Evolutionary conservation across 2,329 filamentous ascomycete species (phyloP).

Genomic region (Colletotrichum abscissum): DNA sequence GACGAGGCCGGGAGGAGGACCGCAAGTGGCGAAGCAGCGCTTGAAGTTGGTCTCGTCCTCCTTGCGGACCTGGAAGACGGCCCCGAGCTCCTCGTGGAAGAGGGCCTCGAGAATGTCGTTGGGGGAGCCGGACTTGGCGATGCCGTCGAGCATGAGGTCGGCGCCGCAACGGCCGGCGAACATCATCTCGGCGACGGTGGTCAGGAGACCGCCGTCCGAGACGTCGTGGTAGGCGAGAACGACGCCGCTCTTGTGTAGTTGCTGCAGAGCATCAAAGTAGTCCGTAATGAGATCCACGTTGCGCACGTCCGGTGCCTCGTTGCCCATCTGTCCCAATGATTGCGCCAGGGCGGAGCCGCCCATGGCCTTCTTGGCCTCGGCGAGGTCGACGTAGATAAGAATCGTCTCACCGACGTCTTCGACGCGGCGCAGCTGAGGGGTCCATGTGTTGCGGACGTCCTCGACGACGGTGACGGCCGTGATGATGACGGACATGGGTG

Average conservation of each 20-base stretch:
- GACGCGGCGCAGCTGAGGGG: constrained; percentile 82
- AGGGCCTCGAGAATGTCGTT: constrained; percentile 79
- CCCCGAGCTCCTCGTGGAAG: constrained; percentile 97
- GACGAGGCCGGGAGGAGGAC: constrained; percentile 83
- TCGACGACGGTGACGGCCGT: constrained; percentile 90
- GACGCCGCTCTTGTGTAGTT: constrained; percentile 67
- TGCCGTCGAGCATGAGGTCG: constrained; percentile 83
- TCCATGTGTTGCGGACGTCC: constrained; percentile 90
- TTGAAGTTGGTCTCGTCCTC: constrained; percentile 87
- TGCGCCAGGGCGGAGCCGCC: constrained; percentile 94
- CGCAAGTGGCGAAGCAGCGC: constrained; percentile 90
- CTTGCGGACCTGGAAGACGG: constrained; percentile 93
- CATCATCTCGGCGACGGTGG: constrained; percentile 96
- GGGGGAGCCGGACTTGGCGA: constrained; percentile 71
- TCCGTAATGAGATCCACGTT: constrained; percentile 85
- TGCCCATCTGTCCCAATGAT: constrained; percentile 85
- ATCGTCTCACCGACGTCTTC: constrained; percentile 92
- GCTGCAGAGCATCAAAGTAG: constrained; percentile 87
- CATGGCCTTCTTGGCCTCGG: constrained; percentile 81
- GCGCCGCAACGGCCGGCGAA: constrained; percentile 93
- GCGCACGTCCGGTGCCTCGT: constrained; percentile 87
- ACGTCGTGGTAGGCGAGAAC: constrained; percentile 96
- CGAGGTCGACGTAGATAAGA: constrained; percentile 91
- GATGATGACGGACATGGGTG: constrained; percentile 90
- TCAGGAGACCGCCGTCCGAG: constrained; percentile 92